These are phyloP conservation scores for Epicoccum sorghinum DNA, from an alignment of 2,329 filamentous ascomycete species.

Conservation along the genomic window DNA sequence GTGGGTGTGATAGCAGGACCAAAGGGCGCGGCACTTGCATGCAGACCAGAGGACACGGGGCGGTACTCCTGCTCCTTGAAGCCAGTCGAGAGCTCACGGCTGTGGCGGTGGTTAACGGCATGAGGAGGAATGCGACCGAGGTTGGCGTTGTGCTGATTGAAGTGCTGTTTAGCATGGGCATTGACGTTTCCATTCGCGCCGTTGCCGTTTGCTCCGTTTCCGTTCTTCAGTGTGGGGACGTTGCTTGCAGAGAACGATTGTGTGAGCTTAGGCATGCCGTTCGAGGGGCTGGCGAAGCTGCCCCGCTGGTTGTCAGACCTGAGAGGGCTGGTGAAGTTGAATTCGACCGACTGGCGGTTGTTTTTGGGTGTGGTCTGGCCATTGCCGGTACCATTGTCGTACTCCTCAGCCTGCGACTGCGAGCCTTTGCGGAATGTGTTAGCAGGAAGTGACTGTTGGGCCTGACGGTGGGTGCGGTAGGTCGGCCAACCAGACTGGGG, in stretches of 20 bases:
- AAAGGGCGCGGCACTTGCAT: slow-evolving; percentile 80
- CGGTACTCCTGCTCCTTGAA: slow-evolving; percentile 58
- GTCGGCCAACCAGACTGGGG: slow-evolving; percentile 63
- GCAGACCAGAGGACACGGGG: slow-evolving; percentile 74
- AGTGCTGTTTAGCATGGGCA: slow-evolving; percentile 64
- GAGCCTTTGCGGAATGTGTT: slow-evolving; percentile 56
- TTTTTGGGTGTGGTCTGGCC: slow-evolving; percentile 51
- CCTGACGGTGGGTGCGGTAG: slow-evolving; percentile 67
- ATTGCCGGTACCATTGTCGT: slow-evolving; percentile 46
- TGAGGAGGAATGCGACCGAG: slow-evolving; percentile 78
- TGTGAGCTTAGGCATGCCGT: slow-evolving; percentile 76
- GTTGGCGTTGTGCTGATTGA: slow-evolving; percentile 78
- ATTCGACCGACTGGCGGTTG: slow-evolving; percentile 57
- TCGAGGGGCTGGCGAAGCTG: slow-evolving; percentile 59
- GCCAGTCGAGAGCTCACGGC: slow-evolving; percentile 68
- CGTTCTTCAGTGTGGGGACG: slow-evolving; percentile 80
- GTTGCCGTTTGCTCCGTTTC: slow-evolving; percentile 53
- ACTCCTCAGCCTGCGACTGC: slow-evolving; percentile 44
- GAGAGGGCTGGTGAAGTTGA: slow-evolving; percentile 47
- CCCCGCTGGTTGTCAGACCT: slow-evolving; percentile 52
- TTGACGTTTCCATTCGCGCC: slow-evolving; percentile 34
- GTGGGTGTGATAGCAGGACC: slow-evolving; percentile 63
- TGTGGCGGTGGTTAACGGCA: slow-evolving; percentile 70
- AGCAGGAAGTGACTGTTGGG: slow-evolving; percentile 65
- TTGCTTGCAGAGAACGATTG: slow-evolving; percentile 91